Evolutionary conservation across 306 rosid species (phyloP).

Genomic region (Castanea sativa): DNA sequence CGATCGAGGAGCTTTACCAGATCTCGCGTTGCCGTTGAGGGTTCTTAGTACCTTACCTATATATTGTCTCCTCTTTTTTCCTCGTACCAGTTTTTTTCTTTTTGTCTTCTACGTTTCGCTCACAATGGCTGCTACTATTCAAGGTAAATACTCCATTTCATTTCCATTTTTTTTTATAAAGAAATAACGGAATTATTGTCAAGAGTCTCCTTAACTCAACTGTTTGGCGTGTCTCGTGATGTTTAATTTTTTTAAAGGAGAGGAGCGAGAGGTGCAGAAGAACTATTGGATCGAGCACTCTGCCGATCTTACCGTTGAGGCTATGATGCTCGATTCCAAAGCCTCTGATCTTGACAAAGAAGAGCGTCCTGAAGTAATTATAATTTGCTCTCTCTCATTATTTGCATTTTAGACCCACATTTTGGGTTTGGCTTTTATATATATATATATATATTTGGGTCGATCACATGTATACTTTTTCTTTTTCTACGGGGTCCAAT

Average conservation of each 20-base stretch:
- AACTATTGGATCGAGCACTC: constrained; percentile 77
- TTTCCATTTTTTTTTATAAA: background rate
- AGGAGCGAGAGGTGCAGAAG: constrained; percentile 77
- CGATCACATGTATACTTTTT: no score
- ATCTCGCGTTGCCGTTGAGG: constrained; percentile 77
- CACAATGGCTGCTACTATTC: no score
- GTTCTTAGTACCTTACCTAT: constrained; percentile 26
- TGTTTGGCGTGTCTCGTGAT: no score
- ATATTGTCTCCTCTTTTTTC: no score
- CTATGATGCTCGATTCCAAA: constrained; percentile 96
- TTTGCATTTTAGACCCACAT: background rate
- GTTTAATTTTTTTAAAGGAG: constrained; percentile 16
- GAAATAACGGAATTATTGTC: no score
- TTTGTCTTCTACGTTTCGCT: background rate
- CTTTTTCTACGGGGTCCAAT: no score
- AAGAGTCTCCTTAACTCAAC: no score
- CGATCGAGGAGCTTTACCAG: constrained; percentile 92
- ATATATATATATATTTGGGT: background rate
- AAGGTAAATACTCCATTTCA: background rate
- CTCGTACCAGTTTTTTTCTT: background rate
- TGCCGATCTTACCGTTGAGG: constrained; percentile 63
- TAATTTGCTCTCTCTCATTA: background rate
- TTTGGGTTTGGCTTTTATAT: background rate
- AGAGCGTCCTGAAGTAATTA: constrained; percentile 84
- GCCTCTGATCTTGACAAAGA: constrained; percentile 92